Conservation (phyloP, 805 yeast species). For the Sugiyamaella qingdaonensis region DNA sequence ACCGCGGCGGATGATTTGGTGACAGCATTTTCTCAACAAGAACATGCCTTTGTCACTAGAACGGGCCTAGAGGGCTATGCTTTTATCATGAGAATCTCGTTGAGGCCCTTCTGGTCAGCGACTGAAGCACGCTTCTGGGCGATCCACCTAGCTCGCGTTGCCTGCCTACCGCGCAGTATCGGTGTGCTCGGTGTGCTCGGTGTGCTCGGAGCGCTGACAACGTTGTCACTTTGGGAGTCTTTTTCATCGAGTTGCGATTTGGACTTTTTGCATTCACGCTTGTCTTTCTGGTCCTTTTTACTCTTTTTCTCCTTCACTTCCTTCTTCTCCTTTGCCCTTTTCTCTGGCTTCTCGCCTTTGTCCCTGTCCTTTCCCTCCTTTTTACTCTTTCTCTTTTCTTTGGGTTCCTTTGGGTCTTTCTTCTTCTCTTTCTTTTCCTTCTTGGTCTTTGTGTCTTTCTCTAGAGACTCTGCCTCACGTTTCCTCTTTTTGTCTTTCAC, state of each 20-base stretch:
- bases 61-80: neutral
- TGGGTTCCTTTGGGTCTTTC: conserved; percentile 26
- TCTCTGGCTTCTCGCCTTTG: conserved; percentile 25
- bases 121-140: conserved; percentile 89
- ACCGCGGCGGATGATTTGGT: too few species aligned
- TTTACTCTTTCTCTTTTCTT: conserved; percentile 28
- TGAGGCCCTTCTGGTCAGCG: conserved; percentile 80
- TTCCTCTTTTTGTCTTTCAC: conserved; percentile 31
- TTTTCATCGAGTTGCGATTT: neutral
- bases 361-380: conserved; percentile 29
- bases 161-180: conserved; percentile 50
- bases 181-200: conserved; percentile 23
- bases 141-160: conserved; percentile 83
- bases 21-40: too few species aligned
- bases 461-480: conserved; percentile 14
- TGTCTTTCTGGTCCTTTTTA: conserved; percentile 30
- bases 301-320: conserved; percentile 27
- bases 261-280: conserved; percentile 26
- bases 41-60: too few species aligned
- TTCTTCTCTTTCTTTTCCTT: conserved; percentile 30
- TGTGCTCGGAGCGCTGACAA: conserved; percentile 16
- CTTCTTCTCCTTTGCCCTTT: conserved; percentile 30
- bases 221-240: conserved; percentile 29
- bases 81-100: conserved; percentile 85
- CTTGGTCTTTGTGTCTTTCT: conserved; percentile 22